Conservation (phyloP, 352 stramenopile species). For the Phytophthora tentaculata region DNA sequence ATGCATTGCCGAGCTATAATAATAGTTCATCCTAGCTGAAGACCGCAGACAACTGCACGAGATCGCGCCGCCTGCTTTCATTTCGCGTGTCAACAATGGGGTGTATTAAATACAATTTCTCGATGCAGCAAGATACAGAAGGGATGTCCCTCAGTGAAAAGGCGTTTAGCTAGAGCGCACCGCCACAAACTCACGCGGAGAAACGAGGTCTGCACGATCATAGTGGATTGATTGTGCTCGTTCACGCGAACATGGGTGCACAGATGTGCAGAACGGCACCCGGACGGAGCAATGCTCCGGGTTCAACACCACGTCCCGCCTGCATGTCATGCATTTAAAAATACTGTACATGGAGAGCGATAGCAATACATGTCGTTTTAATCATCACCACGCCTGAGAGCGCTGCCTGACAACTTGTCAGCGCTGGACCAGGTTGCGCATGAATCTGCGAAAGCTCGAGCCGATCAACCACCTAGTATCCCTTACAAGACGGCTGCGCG, state of each 20-base stretch:
- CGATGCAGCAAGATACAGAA: not conserved
- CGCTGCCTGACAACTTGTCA: not conserved
- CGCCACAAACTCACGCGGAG: conserved; percentile 34
- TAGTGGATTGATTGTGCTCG: not conserved
- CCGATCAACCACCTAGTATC: conserved; percentile 29
- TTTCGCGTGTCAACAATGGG: conserved; percentile 16
- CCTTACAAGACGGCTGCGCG: conserved; percentile 2
- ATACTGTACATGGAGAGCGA: too few species aligned
- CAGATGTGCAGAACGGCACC: conserved; percentile 28
- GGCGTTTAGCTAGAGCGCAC: conserved; percentile 2
- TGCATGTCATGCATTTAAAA: too few species aligned
- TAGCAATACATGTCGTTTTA: too few species aligned
- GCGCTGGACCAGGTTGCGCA: not conserved
- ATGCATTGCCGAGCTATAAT: too few species aligned
- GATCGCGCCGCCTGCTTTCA: conserved; percentile 6
- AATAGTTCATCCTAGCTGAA: too few species aligned
- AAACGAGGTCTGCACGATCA: conserved; percentile 26
- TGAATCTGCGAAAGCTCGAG: conserved; percentile 1
- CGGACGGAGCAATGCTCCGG: not conserved
- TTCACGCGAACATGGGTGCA: conserved; percentile 19
- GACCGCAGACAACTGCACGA: conserved; percentile 19
- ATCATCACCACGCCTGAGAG: not conserved
- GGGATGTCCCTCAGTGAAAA: conserved; percentile 33
- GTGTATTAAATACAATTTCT: conserved; percentile 6
- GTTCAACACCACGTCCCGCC: conserved; percentile 36